Evolutionary conservation across 2,329 filamentous ascomycete species (phyloP).

Genomic region (Cryphonectria naterciae): DNA sequence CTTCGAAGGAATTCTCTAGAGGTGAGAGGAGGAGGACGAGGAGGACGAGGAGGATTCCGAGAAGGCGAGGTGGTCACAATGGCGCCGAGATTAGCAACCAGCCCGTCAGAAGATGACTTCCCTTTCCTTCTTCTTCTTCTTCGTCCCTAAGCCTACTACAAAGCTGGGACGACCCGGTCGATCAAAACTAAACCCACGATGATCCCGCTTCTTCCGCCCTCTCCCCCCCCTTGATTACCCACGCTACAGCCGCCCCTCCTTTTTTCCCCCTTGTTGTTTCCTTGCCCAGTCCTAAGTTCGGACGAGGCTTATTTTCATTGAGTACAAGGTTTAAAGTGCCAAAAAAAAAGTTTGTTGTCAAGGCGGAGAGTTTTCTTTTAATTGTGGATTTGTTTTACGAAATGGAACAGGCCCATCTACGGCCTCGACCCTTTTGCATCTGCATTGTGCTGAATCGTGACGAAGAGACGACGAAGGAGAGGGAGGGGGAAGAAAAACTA

Average conservation of each 20-base stretch:
- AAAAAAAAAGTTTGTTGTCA: neutral
- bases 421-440: neutral
- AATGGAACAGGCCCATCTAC: neutral
- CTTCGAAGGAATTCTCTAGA: neutral
- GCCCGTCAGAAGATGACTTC: neutral
- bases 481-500: neutral
- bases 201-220: constrained; percentile 1
- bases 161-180: constrained; percentile 6
- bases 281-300: neutral
- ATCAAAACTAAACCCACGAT: neutral
- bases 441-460: neutral
- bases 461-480: neutral
- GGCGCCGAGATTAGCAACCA: constrained; percentile 21
- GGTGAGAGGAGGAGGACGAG: neutral
- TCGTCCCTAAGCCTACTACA: neutral
- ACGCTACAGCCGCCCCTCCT: neutral
- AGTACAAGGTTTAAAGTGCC: neutral
- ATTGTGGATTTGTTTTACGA: constrained; percentile 7
- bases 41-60: constrained; percentile 6
- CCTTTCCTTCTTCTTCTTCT: neutral
- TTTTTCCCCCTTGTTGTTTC: neutral
- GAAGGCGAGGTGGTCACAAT: constrained; percentile 14
- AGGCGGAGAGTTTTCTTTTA: neutral
- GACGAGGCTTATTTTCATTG: neutral
- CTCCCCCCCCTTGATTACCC: neutral